A percentile compares a stretch with the other conserved stretches of the same genome.
Evolutionary conservation across 1,284 basidiomycete genomes (phyloP).

Genomic region (Xerocomus nothofagi): DNA sequence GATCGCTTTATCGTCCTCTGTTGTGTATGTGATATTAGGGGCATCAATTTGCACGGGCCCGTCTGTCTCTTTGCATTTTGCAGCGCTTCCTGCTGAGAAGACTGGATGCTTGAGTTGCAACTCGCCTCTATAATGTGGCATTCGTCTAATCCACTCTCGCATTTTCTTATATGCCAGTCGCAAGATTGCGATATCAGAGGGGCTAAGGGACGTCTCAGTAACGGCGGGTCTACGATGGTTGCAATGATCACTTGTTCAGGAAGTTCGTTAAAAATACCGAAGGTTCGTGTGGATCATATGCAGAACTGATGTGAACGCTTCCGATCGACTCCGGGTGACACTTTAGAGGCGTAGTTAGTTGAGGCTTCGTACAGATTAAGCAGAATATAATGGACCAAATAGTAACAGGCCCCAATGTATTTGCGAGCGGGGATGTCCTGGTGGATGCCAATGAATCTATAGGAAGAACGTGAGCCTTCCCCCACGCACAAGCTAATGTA

Average conservation of each 20-base stretch:
- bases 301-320: conserved; percentile 44
- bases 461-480: neutral
- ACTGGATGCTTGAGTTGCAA: conserved; percentile 44
- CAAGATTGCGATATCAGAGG: conserved; percentile 52
- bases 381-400: conserved; percentile 11
- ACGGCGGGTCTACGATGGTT: neutral
- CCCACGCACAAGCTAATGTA: neutral
- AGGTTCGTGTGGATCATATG: conserved; percentile 35
- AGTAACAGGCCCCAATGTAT: conserved; percentile 18
- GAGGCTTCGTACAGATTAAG: neutral
- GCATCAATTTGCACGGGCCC: conserved; percentile 43
- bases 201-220: conserved; percentile 34
- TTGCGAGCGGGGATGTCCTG: conserved; percentile 14
- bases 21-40: conserved; percentile 51
- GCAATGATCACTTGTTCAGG: conserved; percentile 15
- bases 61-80: conserved; percentile 34
- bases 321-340: conserved; percentile 43
- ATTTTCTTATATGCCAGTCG: conserved; percentile 58
- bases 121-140: conserved; percentile 59
- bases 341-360: conserved; percentile 20
- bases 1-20: conserved; percentile 55
- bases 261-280: conserved; percentile 41
- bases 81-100: conserved; percentile 48
- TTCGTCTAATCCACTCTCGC: conserved; percentile 59
- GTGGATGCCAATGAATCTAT: conserved; percentile 15